Conservation (phyloP, 495 filamentous ascomycete species). For the Aspergillus panamensis region DNA sequence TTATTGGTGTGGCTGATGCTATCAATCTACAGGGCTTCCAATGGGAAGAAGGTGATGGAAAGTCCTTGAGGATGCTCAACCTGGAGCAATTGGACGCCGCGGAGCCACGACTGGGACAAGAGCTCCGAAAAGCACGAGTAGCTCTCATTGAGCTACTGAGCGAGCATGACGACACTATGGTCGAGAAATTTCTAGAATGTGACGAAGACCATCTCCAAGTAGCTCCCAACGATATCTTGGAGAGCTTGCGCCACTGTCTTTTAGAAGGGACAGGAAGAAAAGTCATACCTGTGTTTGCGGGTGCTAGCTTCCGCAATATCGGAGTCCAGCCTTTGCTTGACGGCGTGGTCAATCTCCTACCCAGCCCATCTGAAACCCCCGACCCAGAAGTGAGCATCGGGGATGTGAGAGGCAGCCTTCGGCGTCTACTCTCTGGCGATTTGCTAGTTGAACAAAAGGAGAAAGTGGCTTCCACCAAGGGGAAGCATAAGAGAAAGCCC, state of each 20-base stretch:
- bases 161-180: constrained; percentile 80
- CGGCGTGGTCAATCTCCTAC: constrained; percentile 79
- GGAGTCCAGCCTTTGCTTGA: constrained; percentile 93
- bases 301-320: constrained; percentile 89
- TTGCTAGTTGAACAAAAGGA: constrained; percentile 42
- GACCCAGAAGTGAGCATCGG: constrained; percentile 74
- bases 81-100: constrained; percentile 50
- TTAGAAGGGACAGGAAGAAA: constrained; percentile 44
- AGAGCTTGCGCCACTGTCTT: constrained; percentile 70
- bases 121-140: constrained; percentile 71
- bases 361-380: constrained; percentile 73
- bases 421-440: constrained; percentile 51
- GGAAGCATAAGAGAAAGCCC: constrained; percentile 42
- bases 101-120: constrained; percentile 56
- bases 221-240: constrained; percentile 58
- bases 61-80: constrained; percentile 48
- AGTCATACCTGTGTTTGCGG: constrained; percentile 86
- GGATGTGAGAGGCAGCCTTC: constrained; percentile 44
- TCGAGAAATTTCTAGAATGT: constrained; percentile 76
- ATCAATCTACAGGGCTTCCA: constrained; percentile 55
- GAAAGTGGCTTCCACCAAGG: constrained; percentile 33
- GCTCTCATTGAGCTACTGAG: constrained; percentile 79
- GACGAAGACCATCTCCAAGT: constrained; percentile 70
- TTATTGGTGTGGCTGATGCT: constrained; percentile 81
- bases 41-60: constrained; percentile 64